Base-by-base conservation (phyloP, 23 red algal genomes). In the Chondrus crispus region DNA sequence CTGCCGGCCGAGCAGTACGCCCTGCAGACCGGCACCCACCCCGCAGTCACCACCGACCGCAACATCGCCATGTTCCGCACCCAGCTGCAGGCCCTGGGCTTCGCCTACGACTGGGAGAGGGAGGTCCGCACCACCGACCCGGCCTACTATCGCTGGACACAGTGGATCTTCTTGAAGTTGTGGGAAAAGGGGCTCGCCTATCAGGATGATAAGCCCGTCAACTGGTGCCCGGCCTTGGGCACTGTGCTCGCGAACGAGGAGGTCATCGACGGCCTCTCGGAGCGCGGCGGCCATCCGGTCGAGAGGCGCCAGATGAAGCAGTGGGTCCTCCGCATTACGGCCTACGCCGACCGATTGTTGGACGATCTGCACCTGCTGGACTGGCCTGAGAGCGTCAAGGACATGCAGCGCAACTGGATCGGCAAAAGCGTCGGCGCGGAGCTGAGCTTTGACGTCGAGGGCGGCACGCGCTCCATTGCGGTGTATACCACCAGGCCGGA, bases 331-430 rank as follows among this genome's bases (percentile, higher is more conserved):
- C 79, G 87, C 14, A 99, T 99, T 60, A 99, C 97, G 9, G 94
- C 43, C 11, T 99, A 99, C 80, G 97, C 97, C 5, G 97, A 99
- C 20, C 74, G 97, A 20, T 89, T 99, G 44, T 74, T 99, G 29
- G 85, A 91, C 12, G 97, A 99, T 48, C 89, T 99, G 46, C 85
- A 99, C 24, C 35, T 45, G 22, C 89, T 99, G 22, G 97, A 99
- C 82, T 99, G 97, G 97, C 97, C 97, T 58, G 97, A 99, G 87
- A 96, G 80, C 52, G 88, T 99, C 5, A 99, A 96, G 46, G 92
- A 96, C 11, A 99, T 99, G 97, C 97, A 99, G 77, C 60, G 97
- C 22, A 96, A 99, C 51, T 99, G 97, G 97, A 99, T 99, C 24
- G 97, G 97, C 22, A 87, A 85, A 62, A 93, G 88, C 46, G 80